Conservation (phyloP, 495 filamentous ascomycete species). For the Penicillium longicatenatum region DNA sequence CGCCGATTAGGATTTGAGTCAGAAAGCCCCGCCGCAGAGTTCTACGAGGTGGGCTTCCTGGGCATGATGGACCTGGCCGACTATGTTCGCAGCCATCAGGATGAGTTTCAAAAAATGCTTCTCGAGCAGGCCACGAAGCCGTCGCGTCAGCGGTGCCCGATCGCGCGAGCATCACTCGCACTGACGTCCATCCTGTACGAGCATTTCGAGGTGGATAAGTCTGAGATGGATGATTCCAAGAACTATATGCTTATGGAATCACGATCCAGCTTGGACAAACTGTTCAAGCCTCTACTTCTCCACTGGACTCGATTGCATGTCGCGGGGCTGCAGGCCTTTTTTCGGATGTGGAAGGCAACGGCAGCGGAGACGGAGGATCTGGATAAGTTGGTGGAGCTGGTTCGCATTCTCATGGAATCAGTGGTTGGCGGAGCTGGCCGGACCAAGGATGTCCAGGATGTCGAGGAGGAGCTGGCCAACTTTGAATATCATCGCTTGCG, state of each 20-base stretch:
- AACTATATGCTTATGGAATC: conserved; percentile 77
- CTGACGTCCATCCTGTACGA: conserved; percentile 89
- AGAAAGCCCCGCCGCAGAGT: conserved; percentile 82
- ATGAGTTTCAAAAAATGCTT: conserved; percentile 87
- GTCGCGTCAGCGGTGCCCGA: conserved; percentile 74
- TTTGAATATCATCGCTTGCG: conserved; percentile 78
- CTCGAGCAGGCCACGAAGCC: conserved; percentile 84
- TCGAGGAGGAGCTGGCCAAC: conserved; percentile 84
- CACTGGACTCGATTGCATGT: conserved; percentile 98
- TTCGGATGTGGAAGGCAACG: conserved; percentile 89
- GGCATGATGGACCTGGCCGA: conserved; percentile 98
- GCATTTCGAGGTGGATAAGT: conserved; percentile 91
- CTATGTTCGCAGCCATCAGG: conserved; percentile 86
- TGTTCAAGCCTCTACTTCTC: conserved; percentile 85
- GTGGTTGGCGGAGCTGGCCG: conserved; percentile 82
- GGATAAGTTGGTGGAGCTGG: conserved; percentile 85
- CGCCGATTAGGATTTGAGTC: conserved; percentile 88
- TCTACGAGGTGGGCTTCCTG: conserved; percentile 82
- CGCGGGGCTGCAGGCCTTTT: conserved; percentile 83
- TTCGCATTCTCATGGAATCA: conserved; percentile 88
- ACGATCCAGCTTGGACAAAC: conserved; percentile 74
- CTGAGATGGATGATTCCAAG: conserved; percentile 78
- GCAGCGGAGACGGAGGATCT: conserved; percentile 84
- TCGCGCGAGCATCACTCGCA: conserved; percentile 84
- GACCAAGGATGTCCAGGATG: conserved; percentile 81